phyloP scores from a whole-genome alignment of 1,284 basidiomycete species.

The Cystobasidium sp. region DNA sequence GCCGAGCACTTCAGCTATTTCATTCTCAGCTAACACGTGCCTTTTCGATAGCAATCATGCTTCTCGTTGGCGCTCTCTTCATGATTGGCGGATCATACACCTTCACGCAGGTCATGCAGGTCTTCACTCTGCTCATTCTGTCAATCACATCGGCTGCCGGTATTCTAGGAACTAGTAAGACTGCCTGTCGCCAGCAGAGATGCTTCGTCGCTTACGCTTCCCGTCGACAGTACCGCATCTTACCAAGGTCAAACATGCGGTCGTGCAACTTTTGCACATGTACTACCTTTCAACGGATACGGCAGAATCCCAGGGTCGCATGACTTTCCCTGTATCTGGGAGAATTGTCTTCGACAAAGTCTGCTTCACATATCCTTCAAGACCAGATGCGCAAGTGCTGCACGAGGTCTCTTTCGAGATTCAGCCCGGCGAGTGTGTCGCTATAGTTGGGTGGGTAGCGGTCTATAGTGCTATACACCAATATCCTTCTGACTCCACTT shows the following conservation, averaged over 20 bases:
- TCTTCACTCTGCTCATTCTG: conserved; percentile 89
- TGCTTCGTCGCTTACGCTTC: neutral
- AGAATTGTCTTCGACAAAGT: conserved; percentile 75
- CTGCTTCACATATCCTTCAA: conserved; percentile 82
- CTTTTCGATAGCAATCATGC: conserved; percentile 69
- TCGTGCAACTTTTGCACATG: conserved; percentile 74
- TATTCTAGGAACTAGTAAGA: conserved; percentile 83
- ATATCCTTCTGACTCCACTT: neutral
- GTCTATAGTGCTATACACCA: neutral
- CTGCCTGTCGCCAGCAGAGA: neutral
- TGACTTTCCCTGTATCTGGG: conserved; percentile 67
- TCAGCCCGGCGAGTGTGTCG: conserved; percentile 75
- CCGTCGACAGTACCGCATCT: conserved; percentile 12
- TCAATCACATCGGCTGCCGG: conserved; percentile 88
- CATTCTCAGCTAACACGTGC: neutral
- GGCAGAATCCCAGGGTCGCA: conserved; percentile 69
- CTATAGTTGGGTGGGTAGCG: conserved; percentile 67
- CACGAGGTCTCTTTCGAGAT: conserved; percentile 78
- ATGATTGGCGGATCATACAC: conserved; percentile 79
- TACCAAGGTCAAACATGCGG: conserved; percentile 60
- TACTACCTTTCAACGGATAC: conserved; percentile 65
- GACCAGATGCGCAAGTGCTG: conserved; percentile 75
- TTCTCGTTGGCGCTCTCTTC: conserved; percentile 84
- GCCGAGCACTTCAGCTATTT: neutral
- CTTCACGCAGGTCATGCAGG: conserved; percentile 84